A percentile compares a stretch with the other conserved stretches of the same genome.
These are phyloP conservation scores for Fusarium sp. DNA, from an alignment of 2,329 filamentous ascomycete genomes.

Conservation along the genomic window DNA sequence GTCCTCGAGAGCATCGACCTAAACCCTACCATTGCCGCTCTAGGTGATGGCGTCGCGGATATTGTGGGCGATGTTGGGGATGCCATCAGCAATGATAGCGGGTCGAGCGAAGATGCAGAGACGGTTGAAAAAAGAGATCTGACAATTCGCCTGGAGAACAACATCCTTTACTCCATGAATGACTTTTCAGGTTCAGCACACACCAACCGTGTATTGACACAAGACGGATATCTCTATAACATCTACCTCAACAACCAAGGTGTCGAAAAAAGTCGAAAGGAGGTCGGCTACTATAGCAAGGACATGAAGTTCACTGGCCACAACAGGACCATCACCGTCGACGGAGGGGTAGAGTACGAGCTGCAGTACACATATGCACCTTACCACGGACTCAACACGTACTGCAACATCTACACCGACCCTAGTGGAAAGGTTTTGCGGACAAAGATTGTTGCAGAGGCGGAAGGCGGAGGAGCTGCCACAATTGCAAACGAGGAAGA, in stretches of 20 bases:
- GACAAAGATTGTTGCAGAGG: conserved; percentile 35
- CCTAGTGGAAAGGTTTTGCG: conserved; percentile 25
- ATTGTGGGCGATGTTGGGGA: conserved; percentile 19
- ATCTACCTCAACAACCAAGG: conserved; percentile 32
- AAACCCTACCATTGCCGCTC: conserved; percentile 28
- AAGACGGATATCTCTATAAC: conserved; percentile 30
- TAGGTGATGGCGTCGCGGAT: conserved; percentile 21
- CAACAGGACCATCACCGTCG: conserved; percentile 18
- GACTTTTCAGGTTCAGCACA: conserved; percentile 32
- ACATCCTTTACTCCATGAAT: conserved; percentile 36
- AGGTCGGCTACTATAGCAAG: conserved; percentile 32
- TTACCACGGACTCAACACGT: conserved; percentile 27
- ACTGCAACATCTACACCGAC: conserved; percentile 33
- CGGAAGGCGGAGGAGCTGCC: conserved; percentile 30
- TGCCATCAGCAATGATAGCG: conserved; percentile 4
- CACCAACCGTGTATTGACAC: conserved; percentile 31
- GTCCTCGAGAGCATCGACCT: conserved; percentile 31
- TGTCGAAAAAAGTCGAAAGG: conserved; percentile 25
- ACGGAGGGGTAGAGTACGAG: conserved; percentile 18
- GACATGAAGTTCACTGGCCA: conserved; percentile 36
- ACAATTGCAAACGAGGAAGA: conserved; percentile 31
- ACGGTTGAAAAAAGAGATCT: conserved; percentile 26
- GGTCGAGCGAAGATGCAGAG: not conserved
- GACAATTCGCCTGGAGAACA: conserved; percentile 25
- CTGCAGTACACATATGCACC: conserved; percentile 31